Base-by-base conservation (phyloP, 192 early-diverging fungal genomes). In the Umbelopsis sp. region DNA sequence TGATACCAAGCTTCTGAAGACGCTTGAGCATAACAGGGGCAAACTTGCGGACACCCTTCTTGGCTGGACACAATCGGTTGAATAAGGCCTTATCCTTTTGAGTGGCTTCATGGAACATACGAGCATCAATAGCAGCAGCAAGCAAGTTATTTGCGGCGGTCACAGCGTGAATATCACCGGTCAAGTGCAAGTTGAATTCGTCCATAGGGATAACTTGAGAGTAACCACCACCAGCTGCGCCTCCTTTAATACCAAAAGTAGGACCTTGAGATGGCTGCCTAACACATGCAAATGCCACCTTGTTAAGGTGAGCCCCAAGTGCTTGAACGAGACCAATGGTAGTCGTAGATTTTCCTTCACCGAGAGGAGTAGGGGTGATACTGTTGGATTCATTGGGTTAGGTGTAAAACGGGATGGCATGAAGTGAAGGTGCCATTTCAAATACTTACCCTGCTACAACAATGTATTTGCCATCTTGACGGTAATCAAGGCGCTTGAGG, bases 181-280 rank as follows among this genome's bases (percentile, higher is more conserved):
- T 99, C 85, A 99, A 86, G 68, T 99, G 97, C 71, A 99, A 83
- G 82, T 99, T 99, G 87, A 99, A 98, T 72, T 97, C 93, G 71
- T 98, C 96, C 97, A 99, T 99, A 25, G 97, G 97, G 71, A 98
- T 97, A 62, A 99, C 95, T 79, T 98, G 97, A n/a, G 96, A 93
- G 82, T 98, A 98, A 21, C 97, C 97, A 34, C 97, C 96, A 69
- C 96, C 96, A 32, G 97, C 96, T 41, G 97, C 97, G 17, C 96
- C 96, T 65, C 97, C 97, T 80, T 99, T 99, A 84, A 99, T 98
- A 50, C 97, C 97, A 77, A 99, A 98, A 5, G 97, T 99, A 24
- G 97, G 97, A 36, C 97, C 97, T 78, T 98, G 96, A 45, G 96
- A 97, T n/a, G 97, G 97, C 80, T 99, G 97, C 31, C 97, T 90